Base-by-base conservation (phyloP, 2,329 filamentous ascomycete species). In the Nothophoma quercina region DNA sequence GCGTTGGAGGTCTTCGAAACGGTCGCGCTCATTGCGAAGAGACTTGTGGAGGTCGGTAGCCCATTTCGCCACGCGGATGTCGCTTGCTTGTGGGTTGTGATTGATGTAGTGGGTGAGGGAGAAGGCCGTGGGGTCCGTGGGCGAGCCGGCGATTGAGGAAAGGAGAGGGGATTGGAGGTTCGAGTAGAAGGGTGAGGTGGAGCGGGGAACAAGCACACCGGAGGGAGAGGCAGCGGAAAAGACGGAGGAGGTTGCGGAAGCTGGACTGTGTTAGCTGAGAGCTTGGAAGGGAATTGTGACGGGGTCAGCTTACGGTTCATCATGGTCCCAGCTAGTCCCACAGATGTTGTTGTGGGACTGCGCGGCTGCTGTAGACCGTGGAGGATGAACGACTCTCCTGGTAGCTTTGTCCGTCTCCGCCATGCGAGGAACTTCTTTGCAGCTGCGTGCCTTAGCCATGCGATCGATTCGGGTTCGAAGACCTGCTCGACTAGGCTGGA, bases 391-490 rank as follows among this genome's bases (percentile, higher is more conserved):
- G 67, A 67, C 16, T 71, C 61, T 4, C 60, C 62, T 10, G 68
- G 59, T 7, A 72, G 35, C 30, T 57, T 63, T 21, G 56, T 79
- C 75, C 40, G 81, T 53, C 46, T 79, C 46, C 87, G 83, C 88
- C 90, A 95, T 42, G 84, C 79, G 10, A 96, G 75, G 58, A 91
- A 88, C 70, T 96, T 97, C 69, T 88, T 88, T 1, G 91, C 91
- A 2, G 91, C 88, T 1, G 87, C 83, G 72, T 98, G 88, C 22
- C 93, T 87, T 43, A 98, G 81, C 81, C 90, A 93, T 3, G 89
- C 83, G 29, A 92, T 84, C 28, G 89, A 92, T 36, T 93, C 87
- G 4, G 83, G 82, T 36, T 91, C 88, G 63, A 98, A 93, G 0
- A 97, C 78, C 15, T 85, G 84, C 7, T 85, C 79, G n/a, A 96